phyloP scores from a whole-genome alignment of 805 yeast species.

The Pichia scutulata region DNA sequence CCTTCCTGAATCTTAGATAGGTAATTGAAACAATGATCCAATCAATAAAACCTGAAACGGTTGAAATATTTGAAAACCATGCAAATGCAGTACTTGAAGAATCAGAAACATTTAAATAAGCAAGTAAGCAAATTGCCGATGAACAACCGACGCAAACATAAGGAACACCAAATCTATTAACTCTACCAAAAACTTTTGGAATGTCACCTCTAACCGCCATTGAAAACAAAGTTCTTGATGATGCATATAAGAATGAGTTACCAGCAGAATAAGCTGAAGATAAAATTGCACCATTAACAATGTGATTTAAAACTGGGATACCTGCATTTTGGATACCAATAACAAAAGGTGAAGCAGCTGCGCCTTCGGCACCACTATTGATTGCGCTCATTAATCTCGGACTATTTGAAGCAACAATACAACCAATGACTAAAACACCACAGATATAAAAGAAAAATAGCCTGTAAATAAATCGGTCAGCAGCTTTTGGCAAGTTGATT shows the following conservation, averaged over 20 bases:
- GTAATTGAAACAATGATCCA: slow-evolving; percentile 52
- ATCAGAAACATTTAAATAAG: slow-evolving; percentile 58
- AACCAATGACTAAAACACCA: slow-evolving; percentile 50
- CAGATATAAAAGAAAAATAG: slow-evolving; percentile 52
- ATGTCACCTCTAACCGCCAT: slow-evolving; percentile 70
- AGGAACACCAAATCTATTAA: slow-evolving; percentile 67
- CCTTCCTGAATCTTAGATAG: slow-evolving; percentile 58
- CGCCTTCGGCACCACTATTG: slow-evolving; percentile 41
- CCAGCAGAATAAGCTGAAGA: slow-evolving; percentile 53
- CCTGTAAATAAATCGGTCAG: slow-evolving; percentile 53
- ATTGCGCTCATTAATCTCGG: slow-evolving; percentile 38
- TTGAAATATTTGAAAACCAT: slow-evolving; percentile 60
- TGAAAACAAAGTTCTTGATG: slow-evolving; percentile 68
- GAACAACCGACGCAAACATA: slow-evolving; percentile 44
- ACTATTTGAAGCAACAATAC: slow-evolving; percentile 50
- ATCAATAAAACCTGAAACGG: slow-evolving; percentile 60
- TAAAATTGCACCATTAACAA: slow-evolving; percentile 67
- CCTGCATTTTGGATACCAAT: slow-evolving; percentile 69
- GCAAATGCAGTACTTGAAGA: slow-evolving; percentile 53
- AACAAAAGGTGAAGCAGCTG: slow-evolving; percentile 82
- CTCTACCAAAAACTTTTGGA: slow-evolving; percentile 54
- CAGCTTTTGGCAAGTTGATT: slow-evolving; percentile 53
- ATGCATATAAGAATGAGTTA: slow-evolving; percentile 65
- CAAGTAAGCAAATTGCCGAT: slow-evolving; percentile 42
- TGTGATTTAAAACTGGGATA: slow-evolving; percentile 62